Evolutionary conservation across 345 rosid species (phyloP), one percentile per base, ranked within the genome.

Genomic region (Pistacia vera): DNA sequence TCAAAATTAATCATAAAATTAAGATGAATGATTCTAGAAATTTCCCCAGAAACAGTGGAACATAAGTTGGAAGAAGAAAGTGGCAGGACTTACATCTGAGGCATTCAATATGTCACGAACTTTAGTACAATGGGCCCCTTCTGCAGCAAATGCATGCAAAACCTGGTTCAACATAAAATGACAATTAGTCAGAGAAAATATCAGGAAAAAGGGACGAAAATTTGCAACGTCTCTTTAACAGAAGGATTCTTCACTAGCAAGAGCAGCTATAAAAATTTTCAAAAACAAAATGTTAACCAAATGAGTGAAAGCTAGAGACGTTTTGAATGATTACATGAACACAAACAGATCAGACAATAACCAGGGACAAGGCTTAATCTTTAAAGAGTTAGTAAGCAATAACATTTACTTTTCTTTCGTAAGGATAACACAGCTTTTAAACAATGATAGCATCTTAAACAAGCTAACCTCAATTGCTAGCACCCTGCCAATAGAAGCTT

Each of bases 401-500:
- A 59, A 71, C 41, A 14, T 25, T 9, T 5, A 2, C 41, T 46
- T 41, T 71, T 46, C 48, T 56, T 38, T 8, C 1, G 54, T 38
- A 8, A 22, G 36, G 38, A 58, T 41, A 11, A 38, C 41, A 71
- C 54, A 20, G 46, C 17, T 28, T 48, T 60, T 28, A 56, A 64
- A 63, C 11, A 17, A 13, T 10, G 33, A 28, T 35, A 73, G 48
- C 48, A 75, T 48, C 38, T 46, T 36, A 63, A 77, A 33, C 61
- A 66, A 59, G 64, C 88, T 76, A 71, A 96, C 99, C 98, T 96
- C 98, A 65, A 96, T 85, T n/a, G 98, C 99, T 38, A 96, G 95
- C 74, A 96, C 99, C 78, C 98, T 87, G 41, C 99, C 97, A 56
- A 96, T 96, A 56, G 99, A 90, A 82, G 97, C 99, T 86, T 96